Percentiles rank a stretch among this genome's conserved stretches.
phyloP scores from a whole-genome alignment of 768 basidiomycete species.

The Suillus clintonianus region DNA sequence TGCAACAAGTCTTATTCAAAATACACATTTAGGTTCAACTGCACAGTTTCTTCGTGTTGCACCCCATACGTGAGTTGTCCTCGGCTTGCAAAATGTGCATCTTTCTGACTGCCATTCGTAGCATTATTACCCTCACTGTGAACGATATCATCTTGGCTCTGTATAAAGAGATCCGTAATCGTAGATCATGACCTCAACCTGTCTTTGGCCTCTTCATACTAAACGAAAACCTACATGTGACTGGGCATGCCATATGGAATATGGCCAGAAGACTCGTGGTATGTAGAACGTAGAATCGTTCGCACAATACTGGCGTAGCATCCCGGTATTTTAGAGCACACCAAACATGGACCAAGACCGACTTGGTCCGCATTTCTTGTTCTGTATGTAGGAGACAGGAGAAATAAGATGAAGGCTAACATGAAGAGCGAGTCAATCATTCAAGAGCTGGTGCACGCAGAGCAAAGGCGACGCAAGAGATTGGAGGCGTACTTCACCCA shows the following conservation, averaged over 20 bases:
- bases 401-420: too few species aligned
- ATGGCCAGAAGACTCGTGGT: background rate
- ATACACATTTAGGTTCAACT: constrained; percentile 64
- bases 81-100: background rate
- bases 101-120: constrained; percentile 28
- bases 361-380: too few species aligned
- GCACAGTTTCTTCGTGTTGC: constrained; percentile 93
- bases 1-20: background rate
- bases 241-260: background rate
- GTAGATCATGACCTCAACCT: background rate
- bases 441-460: constrained; percentile 19
- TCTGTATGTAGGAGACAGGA: too few species aligned
- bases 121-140: constrained; percentile 87
- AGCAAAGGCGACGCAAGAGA: constrained; percentile 25
- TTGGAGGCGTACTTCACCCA: constrained; percentile 30
- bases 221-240: background rate
- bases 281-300: background rate
- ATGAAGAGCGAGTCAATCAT: too few species aligned
- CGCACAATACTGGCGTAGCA: too few species aligned
- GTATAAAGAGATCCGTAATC: constrained; percentile 48
- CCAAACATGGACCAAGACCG: too few species aligned
- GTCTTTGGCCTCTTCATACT: background rate
- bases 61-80: constrained; percentile 74
- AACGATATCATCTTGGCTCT: constrained; percentile 77
- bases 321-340: too few species aligned